Base-by-base conservation (phyloP, 2,329 filamentous ascomycete genomes). In the Fulvia fulva region DNA sequence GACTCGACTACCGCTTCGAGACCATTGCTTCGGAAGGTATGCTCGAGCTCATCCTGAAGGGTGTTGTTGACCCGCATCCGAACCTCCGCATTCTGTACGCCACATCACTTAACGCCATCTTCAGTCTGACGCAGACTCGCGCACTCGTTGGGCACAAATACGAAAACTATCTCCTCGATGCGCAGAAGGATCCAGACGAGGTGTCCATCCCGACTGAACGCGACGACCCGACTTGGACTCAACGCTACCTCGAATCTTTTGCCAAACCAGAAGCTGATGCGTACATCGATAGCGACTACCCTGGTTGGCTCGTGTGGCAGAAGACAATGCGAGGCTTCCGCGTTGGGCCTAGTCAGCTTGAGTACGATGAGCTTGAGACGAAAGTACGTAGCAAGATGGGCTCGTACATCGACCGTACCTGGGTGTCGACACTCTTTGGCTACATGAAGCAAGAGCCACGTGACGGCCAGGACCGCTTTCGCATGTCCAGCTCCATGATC, bases 371-470 rank as follows among this genome's bases (percentile, higher is more conserved):
- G 14, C 78, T 90, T 0, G 94, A 99, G 73, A 85, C 77, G 66
- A 80, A 80, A 1, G 85, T 89, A 6, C 87, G 93, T 43, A 82
- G 83, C 55, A 88, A 90, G 69, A 94, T 99, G 68, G 94, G 92
- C 50, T 82, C 82, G 56, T 80, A 91, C 44, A 79, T 99, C 61
- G 90, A 89, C 59, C 86, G 86, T 51, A 84, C 90, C 26, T 99
- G 94, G 95, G 87, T 97, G 65, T 83, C 84, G 45, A 88, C 87
- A 52, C 93, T 88, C 74, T 99, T 99, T 69, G 89, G 87, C 23
- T 97, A 93, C 71, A 83, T 97, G 77, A 97, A 97, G 77, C 94
- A 97, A 74, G 93, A 97, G 73, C 93, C 94, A 2, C 86, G 93
- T 46, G 93, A 97, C 71, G 76, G 85, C 0, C 83, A 82, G 4